Conservation (phyloP, 192 early-diverging fungal genomes). For the Obelidium mucronatum region DNA sequence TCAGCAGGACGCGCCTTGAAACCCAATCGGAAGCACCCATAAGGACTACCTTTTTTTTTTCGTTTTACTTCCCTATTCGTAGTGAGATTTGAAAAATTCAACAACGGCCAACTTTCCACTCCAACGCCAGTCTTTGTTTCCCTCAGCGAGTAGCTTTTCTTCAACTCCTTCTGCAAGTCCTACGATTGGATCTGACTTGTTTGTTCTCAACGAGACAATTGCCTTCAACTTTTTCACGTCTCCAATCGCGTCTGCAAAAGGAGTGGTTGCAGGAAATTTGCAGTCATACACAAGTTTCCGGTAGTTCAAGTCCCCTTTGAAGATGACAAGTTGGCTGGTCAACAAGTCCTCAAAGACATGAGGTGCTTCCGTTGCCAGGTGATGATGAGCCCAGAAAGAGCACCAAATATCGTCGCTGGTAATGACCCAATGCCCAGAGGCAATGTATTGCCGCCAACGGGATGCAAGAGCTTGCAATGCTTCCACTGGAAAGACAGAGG, state of each 20-base stretch:
- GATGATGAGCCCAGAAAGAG: slow-evolving; percentile 79
- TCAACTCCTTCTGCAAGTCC: slow-evolving; percentile 26
- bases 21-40: background rate
- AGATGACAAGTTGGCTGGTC: slow-evolving; percentile 75
- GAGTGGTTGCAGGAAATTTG: slow-evolving; percentile 82
- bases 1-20: slow-evolving; percentile 13
- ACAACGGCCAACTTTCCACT: slow-evolving; percentile 25
- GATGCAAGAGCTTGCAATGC: slow-evolving; percentile 25
- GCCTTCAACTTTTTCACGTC: slow-evolving; percentile 51
- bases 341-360: slow-evolving; percentile 69
- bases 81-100: slow-evolving; percentile 19
- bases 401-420: slow-evolving; percentile 86
- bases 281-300: slow-evolving; percentile 94
- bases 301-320: slow-evolving; percentile 98
- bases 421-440: slow-evolving; percentile 69
- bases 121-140: slow-evolving; percentile 23
- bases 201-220: slow-evolving; percentile 24
- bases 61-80: too few species aligned
- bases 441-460: slow-evolving; percentile 74
- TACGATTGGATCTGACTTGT: slow-evolving; percentile 34
- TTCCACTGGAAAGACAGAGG: slow-evolving; percentile 54
- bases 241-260: slow-evolving; percentile 87
- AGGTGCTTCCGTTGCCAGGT: slow-evolving; percentile 71
- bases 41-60: too few species aligned
- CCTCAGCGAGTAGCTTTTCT: background rate